Evolutionary conservation across 192 early-diverging fungal species (phyloP).

Genomic region (Phycomyces blakesleeanus): DNA sequence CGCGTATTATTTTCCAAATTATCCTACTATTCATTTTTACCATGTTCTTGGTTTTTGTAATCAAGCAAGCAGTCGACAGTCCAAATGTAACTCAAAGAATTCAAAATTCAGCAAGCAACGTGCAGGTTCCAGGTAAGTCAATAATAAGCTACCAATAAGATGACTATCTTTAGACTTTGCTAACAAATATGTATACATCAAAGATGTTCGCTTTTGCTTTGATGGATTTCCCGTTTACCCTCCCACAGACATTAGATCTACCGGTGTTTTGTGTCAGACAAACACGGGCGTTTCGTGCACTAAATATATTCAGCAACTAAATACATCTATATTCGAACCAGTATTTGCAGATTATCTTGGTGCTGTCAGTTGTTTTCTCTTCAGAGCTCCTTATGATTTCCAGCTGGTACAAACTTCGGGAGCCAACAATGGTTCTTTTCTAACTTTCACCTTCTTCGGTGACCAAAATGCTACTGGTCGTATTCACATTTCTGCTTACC

Average conservation of each 20-base stretch:
- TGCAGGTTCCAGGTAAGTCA: conserved; percentile 22
- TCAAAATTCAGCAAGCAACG: conserved; percentile 18
- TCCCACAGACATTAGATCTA: neutral
- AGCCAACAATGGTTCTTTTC: conserved; percentile 29
- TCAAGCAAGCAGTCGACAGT: conserved; percentile 29
- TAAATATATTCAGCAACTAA: conserved; percentile 14
- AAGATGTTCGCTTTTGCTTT: conserved; percentile 37
- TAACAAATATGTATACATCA: neutral
- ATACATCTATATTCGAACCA: conserved; percentile 25
- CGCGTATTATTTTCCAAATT: conserved; percentile 29
- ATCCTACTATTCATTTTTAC: conserved; percentile 30
- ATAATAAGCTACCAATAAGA: neutral
- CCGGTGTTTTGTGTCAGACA: conserved; percentile 28
- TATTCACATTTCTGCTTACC: conserved; percentile 31
- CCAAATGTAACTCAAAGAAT: conserved; percentile 33
- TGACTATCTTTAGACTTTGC: neutral
- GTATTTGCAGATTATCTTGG: conserved; percentile 31
- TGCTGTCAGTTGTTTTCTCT: conserved; percentile 24
- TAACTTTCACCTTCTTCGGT: conserved; percentile 31
- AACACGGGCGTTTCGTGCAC: conserved; percentile 26
- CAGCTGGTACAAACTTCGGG: conserved; percentile 26
- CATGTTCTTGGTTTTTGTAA: conserved; percentile 29
- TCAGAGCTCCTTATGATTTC: conserved; percentile 26
- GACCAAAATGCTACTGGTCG: conserved; percentile 25
- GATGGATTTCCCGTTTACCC: conserved; percentile 22